Base-by-base conservation (phyloP, 108 stramenopile species). In the Craspedostauros australis region DNA sequence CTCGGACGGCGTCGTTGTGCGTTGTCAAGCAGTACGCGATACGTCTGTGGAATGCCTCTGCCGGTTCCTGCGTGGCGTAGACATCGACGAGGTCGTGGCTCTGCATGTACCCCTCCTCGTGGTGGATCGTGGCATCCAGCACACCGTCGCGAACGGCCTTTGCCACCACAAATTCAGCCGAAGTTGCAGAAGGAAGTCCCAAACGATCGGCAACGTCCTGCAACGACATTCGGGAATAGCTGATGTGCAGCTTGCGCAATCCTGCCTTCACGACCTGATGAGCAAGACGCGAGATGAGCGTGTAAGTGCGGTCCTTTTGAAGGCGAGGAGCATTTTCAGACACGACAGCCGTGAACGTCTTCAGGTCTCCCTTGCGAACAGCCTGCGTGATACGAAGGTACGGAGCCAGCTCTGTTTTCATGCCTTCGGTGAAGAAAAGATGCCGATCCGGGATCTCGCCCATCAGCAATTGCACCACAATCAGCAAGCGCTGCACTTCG, bases 61-160 rank as follows among this genome's bases (percentile, higher is more conserved):
- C 75, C 6, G 99, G 97, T 62, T 97, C 97, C 39, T 77, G 86
- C 6, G 96, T 98, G 8, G 94, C 84, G 70, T 99, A 99, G 28
- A 96, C 83, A 71, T 99, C 95, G 32, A 89, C 74, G 45, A 93
- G 77, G 48, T 97, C 99, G 54, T 94, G 87, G 41, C 82, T 77
- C 39, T 83, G 82, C 11, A 99, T 70, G 68, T 79, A 95, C 21
- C 82, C 82, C 30, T 79, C 83, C 29, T 90, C 89, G 63, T 96
- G 97, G 75, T 98, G 93, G 62, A 99, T 91, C 8, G 89, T 88
- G n/a, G 96, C 99, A 51, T 98, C 96, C 54, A 99, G 83, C 0
- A 99, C 97, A 16, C 99, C 99, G 74, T 99, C 99, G 15, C 93
- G 56, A 20, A 99, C 95, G 12, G 96, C 97, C 81, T 98, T 97